Base-by-base conservation (phyloP, 139 green algal species). In the Chlorokybus atmophyticus region DNA sequence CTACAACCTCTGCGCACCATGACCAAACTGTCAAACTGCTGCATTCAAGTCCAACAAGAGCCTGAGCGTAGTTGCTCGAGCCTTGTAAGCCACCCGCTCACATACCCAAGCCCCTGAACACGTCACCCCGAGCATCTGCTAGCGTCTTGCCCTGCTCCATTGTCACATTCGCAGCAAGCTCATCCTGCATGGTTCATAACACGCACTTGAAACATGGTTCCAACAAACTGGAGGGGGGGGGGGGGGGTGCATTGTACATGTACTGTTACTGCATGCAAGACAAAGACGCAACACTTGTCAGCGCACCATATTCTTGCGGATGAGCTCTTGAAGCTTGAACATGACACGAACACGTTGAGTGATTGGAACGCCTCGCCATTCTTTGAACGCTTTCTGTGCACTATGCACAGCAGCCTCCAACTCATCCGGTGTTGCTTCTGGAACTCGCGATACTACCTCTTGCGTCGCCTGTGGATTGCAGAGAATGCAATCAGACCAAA, bases 281-380 rank as follows among this genome's bases (percentile, higher is more conserved):
- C 10, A 10, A 59, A 14, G 10, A 60, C 14, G 10, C 10, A 61
- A 29, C 38, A 61, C 28, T 71, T 57, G 29, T 40, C 84, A 76
- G 24, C 60, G 5, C 62, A 70, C 62, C 77, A 76, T 94, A 73
- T 96, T 77, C 17, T 80, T 52, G 3, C 79, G 70, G 56, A 97
- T 95, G 25, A 94, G 73, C 38, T 90, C 68, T 56, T 88, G 78
- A 24, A 94, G 70, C 61, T 87, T 87, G 50, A 95, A 75, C 85
- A 98, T 95, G 21, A 94, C 79, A 0, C 88, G 79, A 23, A 67
- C 51, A 2, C 90, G 74, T 2, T 64, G 72, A 2, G 81, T 61
- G 31, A 96, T 61, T 0, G 90, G 79, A 1, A 81, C 93, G 30
- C 58, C 59, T 25, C 71, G 55, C 90, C 90, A 97, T 1, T 52